Evolutionary conservation across 1,284 basidiomycete species (phyloP).

Genomic region (Puccinia brachypodii): DNA sequence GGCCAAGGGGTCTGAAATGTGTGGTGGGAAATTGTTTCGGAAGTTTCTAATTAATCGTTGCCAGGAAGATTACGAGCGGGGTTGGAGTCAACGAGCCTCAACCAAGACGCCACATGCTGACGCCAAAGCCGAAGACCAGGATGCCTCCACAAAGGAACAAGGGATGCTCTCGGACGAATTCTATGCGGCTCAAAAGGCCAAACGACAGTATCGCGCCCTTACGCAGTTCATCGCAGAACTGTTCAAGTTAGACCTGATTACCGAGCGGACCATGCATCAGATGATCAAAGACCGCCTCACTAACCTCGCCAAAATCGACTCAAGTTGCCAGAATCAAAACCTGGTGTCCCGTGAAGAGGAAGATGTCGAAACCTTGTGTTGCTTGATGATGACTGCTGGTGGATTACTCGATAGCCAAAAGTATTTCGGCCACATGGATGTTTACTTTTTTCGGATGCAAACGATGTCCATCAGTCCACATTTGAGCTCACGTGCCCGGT

Average conservation of each 20-base stretch:
- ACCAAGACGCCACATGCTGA: slow-evolving; percentile 55
- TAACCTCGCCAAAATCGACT: slow-evolving; percentile 84
- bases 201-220: slow-evolving; percentile 91
- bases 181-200: slow-evolving; percentile 92
- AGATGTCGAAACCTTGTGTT: slow-evolving; percentile 93
- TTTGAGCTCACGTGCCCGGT: slow-evolving; percentile 25
- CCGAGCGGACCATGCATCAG: slow-evolving; percentile 91
- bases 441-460: slow-evolving; percentile 88
- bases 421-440: slow-evolving; percentile 79
- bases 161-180: slow-evolving; percentile 84
- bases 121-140: slow-evolving; percentile 59
- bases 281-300: slow-evolving; percentile 90
- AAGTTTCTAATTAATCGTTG: slow-evolving; percentile 89
- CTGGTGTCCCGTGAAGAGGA: slow-evolving; percentile 84
- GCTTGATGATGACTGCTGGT: slow-evolving; percentile 85
- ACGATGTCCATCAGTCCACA: slow-evolving; percentile 68
- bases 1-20: slow-evolving; percentile 73
- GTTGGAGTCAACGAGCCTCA: slow-evolving; percentile 64
- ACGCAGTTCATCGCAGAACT: slow-evolving; percentile 97
- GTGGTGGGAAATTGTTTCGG: slow-evolving; percentile 80
- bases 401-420: slow-evolving; percentile 70
- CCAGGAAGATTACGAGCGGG: slow-evolving; percentile 90
- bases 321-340: too few relatives aligned
- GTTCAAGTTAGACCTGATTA: slow-evolving; percentile 94
- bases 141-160: slow-evolving; percentile 57